Conservation (phyloP, 139 green algal species). For the Pycnococcus provasolii region DNA sequence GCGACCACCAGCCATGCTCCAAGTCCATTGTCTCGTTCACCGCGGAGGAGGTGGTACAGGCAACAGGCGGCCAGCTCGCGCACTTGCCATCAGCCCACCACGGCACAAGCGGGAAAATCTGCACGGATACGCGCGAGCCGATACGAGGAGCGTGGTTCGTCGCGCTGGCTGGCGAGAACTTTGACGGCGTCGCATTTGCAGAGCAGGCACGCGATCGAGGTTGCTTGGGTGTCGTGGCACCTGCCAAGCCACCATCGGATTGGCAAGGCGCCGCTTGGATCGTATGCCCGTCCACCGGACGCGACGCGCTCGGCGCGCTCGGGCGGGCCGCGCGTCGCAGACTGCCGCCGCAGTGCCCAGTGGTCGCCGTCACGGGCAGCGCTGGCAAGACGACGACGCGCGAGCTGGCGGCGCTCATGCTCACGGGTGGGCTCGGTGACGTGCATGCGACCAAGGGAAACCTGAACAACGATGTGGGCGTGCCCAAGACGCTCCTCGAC, state of each 20-base stretch:
- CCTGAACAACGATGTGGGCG: slow-evolving; percentile 41
- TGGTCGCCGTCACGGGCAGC: slow-evolving; percentile 29
- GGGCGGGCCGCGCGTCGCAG: slow-evolving; percentile 1
- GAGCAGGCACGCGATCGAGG: too few relatives aligned
- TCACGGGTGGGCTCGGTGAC: not conserved
- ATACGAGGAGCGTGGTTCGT: slow-evolving; percentile 14
- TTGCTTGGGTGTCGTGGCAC: too few relatives aligned
- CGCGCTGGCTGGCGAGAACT: slow-evolving; percentile 12
- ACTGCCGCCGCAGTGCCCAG: not conserved
- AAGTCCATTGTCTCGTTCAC: not conserved
- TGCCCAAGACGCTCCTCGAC: slow-evolving; percentile 33
- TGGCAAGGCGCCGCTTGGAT: too few relatives aligned
- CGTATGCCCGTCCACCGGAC: not conserved
- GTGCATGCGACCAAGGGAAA: slow-evolving; percentile 34
- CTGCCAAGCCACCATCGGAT: too few relatives aligned
- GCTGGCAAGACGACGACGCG: slow-evolving; percentile 33
- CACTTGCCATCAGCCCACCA: not conserved
- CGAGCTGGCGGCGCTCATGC: slow-evolving; percentile 8
- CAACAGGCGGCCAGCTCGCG: not conserved
- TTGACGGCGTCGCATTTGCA: slow-evolving; percentile 11
- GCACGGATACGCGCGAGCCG: slow-evolving; percentile 11
- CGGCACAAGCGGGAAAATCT: not conserved
- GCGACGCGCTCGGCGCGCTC: not conserved
- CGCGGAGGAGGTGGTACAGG: not conserved
- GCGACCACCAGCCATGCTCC: too few relatives aligned